A percentile compares a stretch with the other conserved stretches of the same genome.
Evolutionary conservation across 352 stramenopile species (phyloP).

Genomic region (Pythium biforme): DNA sequence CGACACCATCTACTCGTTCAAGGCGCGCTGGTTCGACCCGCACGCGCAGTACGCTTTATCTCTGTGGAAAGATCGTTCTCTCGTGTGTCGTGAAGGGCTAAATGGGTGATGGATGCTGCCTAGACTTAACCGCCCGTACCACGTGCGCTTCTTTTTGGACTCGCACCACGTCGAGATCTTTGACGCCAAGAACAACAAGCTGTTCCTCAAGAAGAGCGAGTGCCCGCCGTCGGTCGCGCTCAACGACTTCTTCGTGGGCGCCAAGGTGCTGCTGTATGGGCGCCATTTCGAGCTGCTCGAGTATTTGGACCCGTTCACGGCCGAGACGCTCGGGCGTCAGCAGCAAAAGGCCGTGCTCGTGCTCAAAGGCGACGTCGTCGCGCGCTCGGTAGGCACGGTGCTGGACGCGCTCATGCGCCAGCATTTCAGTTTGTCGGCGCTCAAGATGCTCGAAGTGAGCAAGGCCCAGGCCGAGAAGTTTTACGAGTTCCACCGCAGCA

Average conservation of each 20-base stretch:
- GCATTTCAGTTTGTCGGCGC: constrained; percentile 66
- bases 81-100: too few relatives aligned
- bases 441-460: constrained; percentile 76
- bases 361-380: constrained; percentile 53
- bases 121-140: constrained; percentile 79
- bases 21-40: constrained; percentile 76
- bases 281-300: constrained; percentile 83
- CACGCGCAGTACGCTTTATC: constrained; percentile 54
- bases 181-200: constrained; percentile 82
- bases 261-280: constrained; percentile 80
- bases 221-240: constrained; percentile 56
- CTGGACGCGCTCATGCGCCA: constrained; percentile 59
- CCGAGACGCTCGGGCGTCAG: constrained; percentile 57
- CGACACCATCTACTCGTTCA: constrained; percentile 82
- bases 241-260: constrained; percentile 83
- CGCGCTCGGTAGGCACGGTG: constrained; percentile 41
- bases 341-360: constrained; percentile 74
- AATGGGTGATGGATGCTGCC: too few relatives aligned
- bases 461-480: constrained; percentile 54
- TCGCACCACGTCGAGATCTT: constrained; percentile 87
- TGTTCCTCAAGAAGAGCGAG: constrained; percentile 92
- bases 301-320: constrained; percentile 81
- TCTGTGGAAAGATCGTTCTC: too few relatives aligned
- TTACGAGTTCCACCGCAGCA: constrained; percentile 42
- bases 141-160: constrained; percentile 79